phyloP scores from a whole-genome alignment of 176 grass and related monocot species.

The Oryza meyeriana region DNA sequence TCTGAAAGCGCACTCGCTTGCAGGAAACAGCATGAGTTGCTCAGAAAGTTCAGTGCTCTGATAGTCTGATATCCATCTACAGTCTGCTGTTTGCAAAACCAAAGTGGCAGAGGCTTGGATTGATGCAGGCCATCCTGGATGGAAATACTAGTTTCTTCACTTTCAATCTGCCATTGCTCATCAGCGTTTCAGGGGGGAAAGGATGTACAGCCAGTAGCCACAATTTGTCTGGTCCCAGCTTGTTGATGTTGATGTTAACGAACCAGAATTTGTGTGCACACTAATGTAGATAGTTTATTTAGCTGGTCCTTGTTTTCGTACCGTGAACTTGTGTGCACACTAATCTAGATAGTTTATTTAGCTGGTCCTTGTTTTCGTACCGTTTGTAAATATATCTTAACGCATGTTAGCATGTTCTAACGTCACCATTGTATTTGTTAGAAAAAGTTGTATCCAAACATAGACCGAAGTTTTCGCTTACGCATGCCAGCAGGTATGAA shows the following conservation, averaged over 20 bases:
- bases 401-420: not conserved
- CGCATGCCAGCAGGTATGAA: not conserved
- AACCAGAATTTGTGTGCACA: not conserved
- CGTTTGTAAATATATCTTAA: not conserved
- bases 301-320: no score
- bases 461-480: not conserved
- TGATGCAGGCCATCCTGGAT: slow-evolving; percentile 1
- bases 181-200: not conserved
- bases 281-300: not conserved
- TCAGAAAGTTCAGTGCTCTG: not conserved
- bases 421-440: not conserved
- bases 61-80: not conserved
- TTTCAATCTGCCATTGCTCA: not conserved
- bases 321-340: not conserved
- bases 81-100: slow-evolving; percentile 12
- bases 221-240: not conserved
- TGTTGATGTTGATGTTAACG: not conserved
- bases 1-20: not conserved
- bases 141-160: not conserved
- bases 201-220: not conserved
- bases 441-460: not conserved
- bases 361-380: not conserved
- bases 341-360: not conserved
- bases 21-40: not conserved
- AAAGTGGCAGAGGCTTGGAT: not conserved